Base-by-base conservation (phyloP, 768 basidiomycete species). In the Boletus subcaerulescens region DNA sequence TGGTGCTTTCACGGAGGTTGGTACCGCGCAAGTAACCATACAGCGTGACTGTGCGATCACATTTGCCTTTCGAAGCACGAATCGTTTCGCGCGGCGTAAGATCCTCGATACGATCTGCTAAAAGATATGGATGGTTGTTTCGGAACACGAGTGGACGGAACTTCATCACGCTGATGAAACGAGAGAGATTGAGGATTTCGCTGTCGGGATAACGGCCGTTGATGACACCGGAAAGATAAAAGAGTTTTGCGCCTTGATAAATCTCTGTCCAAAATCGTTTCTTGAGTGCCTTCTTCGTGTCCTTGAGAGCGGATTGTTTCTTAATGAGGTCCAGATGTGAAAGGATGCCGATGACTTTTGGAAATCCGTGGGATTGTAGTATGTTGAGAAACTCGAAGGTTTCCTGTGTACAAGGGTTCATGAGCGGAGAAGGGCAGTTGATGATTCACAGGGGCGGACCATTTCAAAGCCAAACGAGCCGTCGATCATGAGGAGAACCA, bases 191-290 rank as follows among this genome's bases (percentile, higher is more conserved):
- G 65, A 94, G 82, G 62, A 98, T 94, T 74, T 99, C 97, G 18
- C 84, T 85, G 72, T 99, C 97, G 31, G 97, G 95, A 71, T 98
- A 98, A 39, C 95, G 91, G 18, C 97, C 97, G 63, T 98, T 98
- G 63, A 98, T 81, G 32, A 98, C 92, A 17, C 96, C 97, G 3
- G 92, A 94, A 48, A 98, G 86, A 71, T 97, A 98, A 74, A 98
- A 98, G 9, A 99, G 84, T 70, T 99, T 99, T 31, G 97, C 96
- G 47, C 97, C 97, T 64, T 94, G 91, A 71, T 98, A 98, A 13
- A 99, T 98, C 72, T 99, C 97, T 0, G 95, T 93, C 97, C 97
- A 99, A 76, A 99, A 99, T 11, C 97, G 91, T 67, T 93, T 97
- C 74, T 99, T 99, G 38, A 99, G 82, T 0, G 86, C 75, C 65